A percentile compares a stretch with the other conserved stretches of the same genome.
Conservation (phyloP, 192 early-diverging fungal genomes). For the Spinellus fusiger region DNA sequence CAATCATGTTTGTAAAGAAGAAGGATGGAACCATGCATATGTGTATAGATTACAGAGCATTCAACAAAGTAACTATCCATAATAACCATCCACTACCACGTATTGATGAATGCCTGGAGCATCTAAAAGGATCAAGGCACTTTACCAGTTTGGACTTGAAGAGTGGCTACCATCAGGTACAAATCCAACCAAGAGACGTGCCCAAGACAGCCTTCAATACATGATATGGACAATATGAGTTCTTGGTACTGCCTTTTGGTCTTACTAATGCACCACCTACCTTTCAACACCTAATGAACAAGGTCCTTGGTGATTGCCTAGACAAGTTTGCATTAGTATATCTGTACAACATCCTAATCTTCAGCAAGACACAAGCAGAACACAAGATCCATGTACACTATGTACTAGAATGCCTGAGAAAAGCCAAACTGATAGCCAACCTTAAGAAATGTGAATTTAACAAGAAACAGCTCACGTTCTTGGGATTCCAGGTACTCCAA, state of each 20-base stretch:
- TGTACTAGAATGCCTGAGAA: conserved; percentile 6
- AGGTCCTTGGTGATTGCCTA: neutral
- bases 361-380: conserved; percentile 20
- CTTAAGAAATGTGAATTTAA: conserved; percentile 9
- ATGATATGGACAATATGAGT: conserved; percentile 13
- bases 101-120: conserved; percentile 42
- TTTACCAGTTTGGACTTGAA: conserved; percentile 44
- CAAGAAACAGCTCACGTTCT: conserved; percentile 9
- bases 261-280: conserved; percentile 16
- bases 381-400: conserved; percentile 20
- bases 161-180: conserved; percentile 39
- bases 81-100: conserved; percentile 45
- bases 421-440: neutral
- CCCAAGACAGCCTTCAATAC: conserved; percentile 32
- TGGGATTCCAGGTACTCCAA: conserved; percentile 22
- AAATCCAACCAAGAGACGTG: conserved; percentile 23
- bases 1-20: conserved; percentile 43
- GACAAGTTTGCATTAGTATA: conserved; percentile 29
- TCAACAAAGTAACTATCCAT: conserved; percentile 45
- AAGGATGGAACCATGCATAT: conserved; percentile 41
- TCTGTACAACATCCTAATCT: conserved; percentile 42
- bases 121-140: conserved; percentile 13
- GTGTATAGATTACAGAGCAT: conserved; percentile 47
- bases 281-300: conserved; percentile 20
- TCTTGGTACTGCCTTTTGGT: conserved; percentile 24